A percentile compares a stretch with the other conserved stretches of the same genome.
phyloP scores from a whole-genome alignment of 352 stramenopile species.

The Phytopythium montanum region DNA sequence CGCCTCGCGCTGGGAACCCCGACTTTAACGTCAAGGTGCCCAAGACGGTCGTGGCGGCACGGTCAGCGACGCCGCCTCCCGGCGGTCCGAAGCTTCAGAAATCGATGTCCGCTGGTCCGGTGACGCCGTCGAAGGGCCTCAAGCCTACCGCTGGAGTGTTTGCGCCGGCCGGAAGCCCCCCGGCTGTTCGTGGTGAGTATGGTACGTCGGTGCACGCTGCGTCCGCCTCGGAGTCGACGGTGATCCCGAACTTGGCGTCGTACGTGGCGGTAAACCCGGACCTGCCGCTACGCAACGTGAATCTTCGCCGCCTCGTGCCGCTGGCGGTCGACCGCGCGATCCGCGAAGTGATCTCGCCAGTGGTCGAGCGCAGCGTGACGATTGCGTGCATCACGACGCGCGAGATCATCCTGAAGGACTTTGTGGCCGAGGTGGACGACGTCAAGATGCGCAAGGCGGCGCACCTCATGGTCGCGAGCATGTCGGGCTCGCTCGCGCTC shows the following conservation, averaged over 20 bases:
- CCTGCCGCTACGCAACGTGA: constrained; percentile 91
- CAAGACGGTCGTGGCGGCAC: constrained; percentile 35
- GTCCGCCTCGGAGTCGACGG: constrained; percentile 87
- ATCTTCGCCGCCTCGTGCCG: constrained; percentile 95
- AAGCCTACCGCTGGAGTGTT: constrained; percentile 47
- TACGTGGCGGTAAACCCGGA: constrained; percentile 98
- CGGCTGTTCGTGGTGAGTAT: constrained; percentile 11
- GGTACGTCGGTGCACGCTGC: constrained; percentile 17
- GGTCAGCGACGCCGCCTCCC: constrained; percentile 58
- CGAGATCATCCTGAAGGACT: constrained; percentile 99
- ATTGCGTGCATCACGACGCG: constrained; percentile 98
- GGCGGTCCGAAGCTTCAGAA: constrained; percentile 42
- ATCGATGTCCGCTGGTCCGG: constrained; percentile 19
- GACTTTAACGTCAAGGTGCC: constrained; percentile 98
- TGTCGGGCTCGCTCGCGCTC: constrained; percentile 96
- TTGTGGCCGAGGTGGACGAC: constrained; percentile 95
- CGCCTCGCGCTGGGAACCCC: constrained; percentile 94
- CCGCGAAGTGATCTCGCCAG: constrained; percentile 98
- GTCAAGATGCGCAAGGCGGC: constrained; percentile 97
- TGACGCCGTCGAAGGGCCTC: constrained; percentile 57
- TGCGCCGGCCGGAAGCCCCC: constrained; percentile 49
- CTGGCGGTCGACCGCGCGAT: constrained; percentile 98
- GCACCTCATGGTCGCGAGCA: constrained; percentile 97
- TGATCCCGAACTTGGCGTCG: constrained; percentile 97
- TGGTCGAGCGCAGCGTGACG: constrained; percentile 98